These are phyloP conservation scores for Fraxinus platypoda DNA, from an alignment of 305 asterid species.

Conservation along the genomic window DNA sequence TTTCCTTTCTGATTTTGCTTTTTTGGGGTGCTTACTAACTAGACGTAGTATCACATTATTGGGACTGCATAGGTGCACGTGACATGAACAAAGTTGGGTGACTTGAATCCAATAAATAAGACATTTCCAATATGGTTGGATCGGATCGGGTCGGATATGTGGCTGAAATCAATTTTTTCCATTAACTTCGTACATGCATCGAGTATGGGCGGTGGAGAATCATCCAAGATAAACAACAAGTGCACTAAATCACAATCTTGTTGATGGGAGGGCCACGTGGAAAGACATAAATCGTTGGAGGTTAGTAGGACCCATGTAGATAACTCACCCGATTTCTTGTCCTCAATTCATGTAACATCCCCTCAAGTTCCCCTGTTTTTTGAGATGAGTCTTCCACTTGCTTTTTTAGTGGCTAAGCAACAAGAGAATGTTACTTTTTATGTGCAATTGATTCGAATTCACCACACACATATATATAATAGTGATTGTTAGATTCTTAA, in stretches of 20 bases:
- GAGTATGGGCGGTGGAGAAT: background rate
- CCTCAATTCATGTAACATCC: constrained; percentile 4
- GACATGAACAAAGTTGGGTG: constrained; percentile 19
- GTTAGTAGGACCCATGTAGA: constrained; percentile 18
- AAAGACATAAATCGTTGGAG: constrained; percentile 1
- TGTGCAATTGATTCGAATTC: background rate
- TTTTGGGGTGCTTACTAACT: background rate
- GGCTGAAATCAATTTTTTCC: constrained; percentile 4
- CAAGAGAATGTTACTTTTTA: background rate
- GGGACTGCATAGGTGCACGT: constrained; percentile 27
- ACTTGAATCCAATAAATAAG: background rate
- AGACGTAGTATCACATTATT: constrained; percentile 19
- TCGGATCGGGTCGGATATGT: background rate
- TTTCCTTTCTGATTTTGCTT: background rate
- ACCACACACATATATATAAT: background rate
- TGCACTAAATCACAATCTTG: constrained; percentile 25
- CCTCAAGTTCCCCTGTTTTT: background rate
- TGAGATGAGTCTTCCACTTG: background rate
- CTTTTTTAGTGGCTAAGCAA: background rate
- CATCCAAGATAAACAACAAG: background rate
- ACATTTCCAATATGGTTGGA: background rate
- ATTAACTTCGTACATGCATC: background rate
- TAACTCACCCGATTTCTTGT: background rate
- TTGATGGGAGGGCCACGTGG: constrained; percentile 37
- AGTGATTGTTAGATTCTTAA: no score